phyloP scores from a whole-genome alignment of 1,139 yeast species.

The Yamadazyma spencermartinsiae region DNA sequence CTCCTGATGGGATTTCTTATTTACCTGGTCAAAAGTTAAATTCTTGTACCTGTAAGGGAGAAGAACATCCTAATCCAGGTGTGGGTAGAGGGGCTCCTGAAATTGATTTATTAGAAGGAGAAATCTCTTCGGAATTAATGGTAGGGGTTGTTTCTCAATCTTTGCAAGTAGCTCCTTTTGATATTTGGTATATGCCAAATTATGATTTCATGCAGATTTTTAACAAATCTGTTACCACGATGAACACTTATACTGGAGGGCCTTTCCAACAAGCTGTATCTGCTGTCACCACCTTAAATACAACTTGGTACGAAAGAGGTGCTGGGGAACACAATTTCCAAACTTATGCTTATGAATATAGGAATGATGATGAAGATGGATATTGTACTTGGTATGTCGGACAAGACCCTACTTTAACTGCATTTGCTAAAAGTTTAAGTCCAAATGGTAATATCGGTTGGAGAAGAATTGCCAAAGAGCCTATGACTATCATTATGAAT shows the following conservation, averaged over 20 bases:
- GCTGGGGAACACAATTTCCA: conserved; percentile 54
- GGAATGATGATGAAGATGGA: conserved; percentile 65
- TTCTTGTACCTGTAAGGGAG: conserved; percentile 70
- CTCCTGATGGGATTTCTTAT: conserved; percentile 77
- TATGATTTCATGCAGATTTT: conserved; percentile 67
- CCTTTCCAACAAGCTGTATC: conserved; percentile 85
- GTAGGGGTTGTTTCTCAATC: conserved; percentile 80
- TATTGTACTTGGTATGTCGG: conserved; percentile 86
- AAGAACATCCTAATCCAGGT: conserved; percentile 79
- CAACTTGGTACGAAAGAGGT: conserved; percentile 73
- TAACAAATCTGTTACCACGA: conserved; percentile 59
- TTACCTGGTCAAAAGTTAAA: conserved; percentile 76
- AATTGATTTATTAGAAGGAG: conserved; percentile 82
- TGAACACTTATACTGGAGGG: conserved; percentile 82
- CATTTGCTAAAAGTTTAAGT: conserved; percentile 62
- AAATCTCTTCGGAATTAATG: conserved; percentile 47
- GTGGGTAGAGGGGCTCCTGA: conserved; percentile 88
- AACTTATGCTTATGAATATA: conserved; percentile 73
- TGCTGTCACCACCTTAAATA: conserved; percentile 67
- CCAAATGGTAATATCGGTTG: conserved; percentile 83
- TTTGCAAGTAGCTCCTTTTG: conserved; percentile 80
- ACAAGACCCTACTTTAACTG: conserved; percentile 60
- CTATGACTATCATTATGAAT: conserved; percentile 79
- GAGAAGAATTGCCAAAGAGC: conserved; percentile 77
- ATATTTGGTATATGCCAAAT: conserved; percentile 84